Evolutionary conservation across 2,329 filamentous ascomycete genomes (phyloP).

Genomic region (Drechslerella coelobrocha): DNA sequence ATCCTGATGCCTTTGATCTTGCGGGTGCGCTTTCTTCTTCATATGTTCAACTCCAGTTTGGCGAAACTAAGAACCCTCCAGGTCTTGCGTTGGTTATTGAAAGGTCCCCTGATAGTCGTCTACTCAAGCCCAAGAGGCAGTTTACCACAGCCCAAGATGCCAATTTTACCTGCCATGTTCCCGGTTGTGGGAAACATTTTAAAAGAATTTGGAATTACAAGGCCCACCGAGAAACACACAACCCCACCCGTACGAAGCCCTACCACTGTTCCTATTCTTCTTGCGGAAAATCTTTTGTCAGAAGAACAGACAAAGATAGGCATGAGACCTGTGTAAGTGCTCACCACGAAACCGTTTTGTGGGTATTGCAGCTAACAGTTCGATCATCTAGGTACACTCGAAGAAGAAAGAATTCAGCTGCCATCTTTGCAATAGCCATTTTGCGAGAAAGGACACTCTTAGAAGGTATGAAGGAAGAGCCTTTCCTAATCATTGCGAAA

Average conservation of each 20-base stretch:
- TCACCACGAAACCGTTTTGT: neutral
- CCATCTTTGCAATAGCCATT: slow-evolving; percentile 72
- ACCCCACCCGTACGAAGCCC: slow-evolving; percentile 73
- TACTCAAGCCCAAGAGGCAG: slow-evolving; percentile 54
- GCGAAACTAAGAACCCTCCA: slow-evolving; percentile 39
- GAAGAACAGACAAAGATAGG: slow-evolving; percentile 76
- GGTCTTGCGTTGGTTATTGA: slow-evolving; percentile 48
- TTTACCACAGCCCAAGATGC: slow-evolving; percentile 73
- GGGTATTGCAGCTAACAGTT: no score
- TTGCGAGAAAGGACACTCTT: slow-evolving; percentile 83
- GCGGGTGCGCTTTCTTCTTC: slow-evolving; percentile 51
- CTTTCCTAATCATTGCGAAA: neutral
- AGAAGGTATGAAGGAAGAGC: slow-evolving; percentile 67
- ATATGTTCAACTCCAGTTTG: slow-evolving; percentile 18
- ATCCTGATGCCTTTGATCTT: slow-evolving; percentile 37
- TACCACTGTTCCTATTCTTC: slow-evolving; percentile 70
- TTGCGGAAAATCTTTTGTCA: slow-evolving; percentile 78
- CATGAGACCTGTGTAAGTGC: slow-evolving; percentile 64
- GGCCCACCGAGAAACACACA: slow-evolving; percentile 83
- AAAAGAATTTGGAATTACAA: slow-evolving; percentile 86
- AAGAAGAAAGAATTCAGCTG: slow-evolving; percentile 75
- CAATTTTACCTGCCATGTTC: slow-evolving; percentile 72
- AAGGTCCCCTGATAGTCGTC: slow-evolving; percentile 31
- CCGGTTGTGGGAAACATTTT: slow-evolving; percentile 74
- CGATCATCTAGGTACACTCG: slow-evolving; percentile 70